phyloP scores from a whole-genome alignment of 306 rosid genomes.

The Astragalus glycyphyllos region DNA sequence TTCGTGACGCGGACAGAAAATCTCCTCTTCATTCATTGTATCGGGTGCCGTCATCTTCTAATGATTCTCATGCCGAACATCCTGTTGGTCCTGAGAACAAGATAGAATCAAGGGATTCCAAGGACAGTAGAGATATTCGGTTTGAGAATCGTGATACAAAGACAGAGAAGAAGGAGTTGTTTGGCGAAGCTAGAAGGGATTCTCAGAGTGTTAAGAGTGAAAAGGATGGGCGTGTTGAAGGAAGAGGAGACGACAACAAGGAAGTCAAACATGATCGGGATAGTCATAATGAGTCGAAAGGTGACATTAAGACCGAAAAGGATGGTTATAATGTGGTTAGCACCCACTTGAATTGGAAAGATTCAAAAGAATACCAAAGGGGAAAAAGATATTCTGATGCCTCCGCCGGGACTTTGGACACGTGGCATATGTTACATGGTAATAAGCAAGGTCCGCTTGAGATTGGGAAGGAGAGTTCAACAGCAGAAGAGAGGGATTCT shows the following conservation, averaged over 20 bases:
- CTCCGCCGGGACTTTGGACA: conserved; percentile 59
- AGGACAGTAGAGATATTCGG: conserved; percentile 67
- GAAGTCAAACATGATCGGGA: conserved; percentile 72
- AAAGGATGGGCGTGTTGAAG: conserved; percentile 67
- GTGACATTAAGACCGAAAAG: conserved; percentile 67
- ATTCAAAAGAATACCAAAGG: conserved; percentile 75
- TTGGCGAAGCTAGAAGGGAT: conserved; percentile 67
- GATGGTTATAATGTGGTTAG: conserved; percentile 56
- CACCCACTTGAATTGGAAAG: conserved; percentile 72
- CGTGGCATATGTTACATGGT: conserved; percentile 61
- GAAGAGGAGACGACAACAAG: conserved; percentile 74
- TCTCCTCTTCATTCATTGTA: conserved; percentile 68
- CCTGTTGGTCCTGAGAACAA: conserved; percentile 60
- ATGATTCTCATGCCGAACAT: conserved; percentile 60
- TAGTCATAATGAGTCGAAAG: conserved; percentile 62
- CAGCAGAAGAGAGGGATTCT: conserved; percentile 62
- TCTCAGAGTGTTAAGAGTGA: conserved; percentile 68
- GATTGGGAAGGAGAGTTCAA: conserved; percentile 66
- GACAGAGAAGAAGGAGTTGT: conserved; percentile 67
- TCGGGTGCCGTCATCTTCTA: conserved; percentile 57
- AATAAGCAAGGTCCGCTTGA: conserved; percentile 61
- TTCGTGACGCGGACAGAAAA: conserved; percentile 74
- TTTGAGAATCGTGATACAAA: conserved; percentile 74
- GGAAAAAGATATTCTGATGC: conserved; percentile 79
- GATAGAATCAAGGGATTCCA: conserved; percentile 72